Percentiles rank a stretch among this genome's conserved stretches.
phyloP scores from a whole-genome alignment of 1,284 basidiomycete species.

The Xanthoconium separans region DNA sequence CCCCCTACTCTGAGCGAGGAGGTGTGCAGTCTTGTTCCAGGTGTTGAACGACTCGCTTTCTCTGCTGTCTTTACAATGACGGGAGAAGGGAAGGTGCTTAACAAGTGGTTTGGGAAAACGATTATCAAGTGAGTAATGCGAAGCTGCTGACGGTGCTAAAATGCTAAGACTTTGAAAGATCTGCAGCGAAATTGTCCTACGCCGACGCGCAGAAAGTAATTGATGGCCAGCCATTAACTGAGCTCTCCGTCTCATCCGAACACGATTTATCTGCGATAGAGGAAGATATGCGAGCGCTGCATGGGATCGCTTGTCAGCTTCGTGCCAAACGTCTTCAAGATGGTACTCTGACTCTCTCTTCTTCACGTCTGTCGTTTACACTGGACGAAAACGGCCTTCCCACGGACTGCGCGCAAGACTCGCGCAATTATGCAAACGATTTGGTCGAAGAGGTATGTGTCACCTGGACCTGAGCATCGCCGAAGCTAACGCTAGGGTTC shows the following conservation, averaged over 20 bases:
- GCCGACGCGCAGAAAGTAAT: slow-evolving; percentile 79
- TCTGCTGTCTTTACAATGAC: slow-evolving; percentile 87
- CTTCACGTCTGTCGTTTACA: slow-evolving; percentile 73
- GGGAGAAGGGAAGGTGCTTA: slow-evolving; percentile 77
- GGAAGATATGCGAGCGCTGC: slow-evolving; percentile 73
- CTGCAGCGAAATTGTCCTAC: slow-evolving; percentile 86
- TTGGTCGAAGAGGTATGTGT: slow-evolving; percentile 83
- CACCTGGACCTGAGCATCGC: not conserved
- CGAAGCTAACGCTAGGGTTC: slow-evolving; percentile 6
- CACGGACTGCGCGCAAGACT: slow-evolving; percentile 70
- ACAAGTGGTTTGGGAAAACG: slow-evolving; percentile 92
- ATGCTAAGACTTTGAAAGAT: slow-evolving; percentile 46
- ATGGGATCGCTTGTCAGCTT: slow-evolving; percentile 73
- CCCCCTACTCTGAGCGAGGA: slow-evolving; percentile 90
- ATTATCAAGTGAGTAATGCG: slow-evolving; percentile 72
- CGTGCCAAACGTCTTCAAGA: slow-evolving; percentile 74
- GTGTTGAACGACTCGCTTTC: slow-evolving; percentile 87
- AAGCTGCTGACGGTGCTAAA: not conserved
- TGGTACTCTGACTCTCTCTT: slow-evolving; percentile 78
- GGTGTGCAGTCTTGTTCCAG: slow-evolving; percentile 88
- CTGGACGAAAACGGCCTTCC: slow-evolving; percentile 86
- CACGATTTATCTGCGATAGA: slow-evolving; percentile 65
- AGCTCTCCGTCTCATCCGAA: slow-evolving; percentile 52
- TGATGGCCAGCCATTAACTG: slow-evolving; percentile 64
- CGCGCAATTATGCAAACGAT: slow-evolving; percentile 71